Base-by-base conservation (phyloP, 257 asterid species). In the Solanum sitiens region DNA sequence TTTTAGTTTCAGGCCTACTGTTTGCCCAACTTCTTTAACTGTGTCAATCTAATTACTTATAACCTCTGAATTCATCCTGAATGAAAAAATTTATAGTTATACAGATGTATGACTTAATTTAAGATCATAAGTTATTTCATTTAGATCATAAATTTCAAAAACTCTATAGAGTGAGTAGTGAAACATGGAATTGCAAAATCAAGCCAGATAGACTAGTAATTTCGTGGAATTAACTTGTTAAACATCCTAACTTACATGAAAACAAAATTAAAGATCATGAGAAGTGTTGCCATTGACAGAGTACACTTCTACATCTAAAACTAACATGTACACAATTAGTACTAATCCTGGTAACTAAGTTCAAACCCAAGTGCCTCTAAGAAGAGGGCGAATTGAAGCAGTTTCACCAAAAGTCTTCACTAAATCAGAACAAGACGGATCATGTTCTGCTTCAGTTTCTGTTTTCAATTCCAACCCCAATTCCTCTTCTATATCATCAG, bases 401-500 rank as follows among this genome's bases (percentile, higher is more conserved):
- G 84, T 63, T 40, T 89, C 94, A 33, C 95, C 96, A 73, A 94
- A 92, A 71, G 89, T 92, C 10, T 50, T 86, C 27, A 92, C 50
- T 86, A 95, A 88, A 86, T 94, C 95, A 2, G 94, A 93, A 88
- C 98, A 95, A 1, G 93, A 91, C 2, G 82, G 86, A 74, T 89
- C 91, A 9, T 89, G 93, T 18, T 74, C 87, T 67, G 84, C 90
- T n/a, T 92, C 91, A 21, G 86, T 87, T 59, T 92, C 94, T 8
- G 91, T 87, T 79, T 91, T 88, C 83, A 94, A 59, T 89, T 94
- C 94, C 90, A 93, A 70, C 15, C 98, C 98, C 65, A 96, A 68
- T 89, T 95, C 98, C 72, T 94, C 91, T 44, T 91, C 94, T 16
- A 95, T 86, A 63, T 95, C 94, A 63, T 95, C 97, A 0, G 96